Percentiles rank a stretch among this genome's conserved stretches.
phyloP scores from a whole-genome alignment of 495 filamentous ascomycete species.

The Rostrohypoxylon terebratum region DNA sequence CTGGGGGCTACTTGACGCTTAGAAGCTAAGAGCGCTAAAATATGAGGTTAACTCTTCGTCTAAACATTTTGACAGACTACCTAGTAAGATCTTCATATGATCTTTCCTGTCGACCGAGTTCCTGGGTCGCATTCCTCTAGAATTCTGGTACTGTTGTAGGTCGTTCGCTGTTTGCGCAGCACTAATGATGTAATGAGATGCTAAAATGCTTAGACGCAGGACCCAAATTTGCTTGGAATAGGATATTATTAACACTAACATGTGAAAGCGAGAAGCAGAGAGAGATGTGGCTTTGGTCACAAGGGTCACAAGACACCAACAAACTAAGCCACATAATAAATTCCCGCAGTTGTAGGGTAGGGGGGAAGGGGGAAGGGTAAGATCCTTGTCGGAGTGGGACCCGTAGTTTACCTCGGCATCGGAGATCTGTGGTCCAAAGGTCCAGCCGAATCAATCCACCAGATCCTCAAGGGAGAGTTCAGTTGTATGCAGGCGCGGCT shows the following conservation, averaged over 20 bases:
- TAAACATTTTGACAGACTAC: not conserved
- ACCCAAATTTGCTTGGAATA: not conserved
- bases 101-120: conserved; percentile 6
- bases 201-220: not conserved
- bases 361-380: too few species aligned
- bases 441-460: conserved; percentile 32
- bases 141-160: conserved; percentile 18
- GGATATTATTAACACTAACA: not conserved
- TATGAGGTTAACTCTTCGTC: not conserved
- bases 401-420: conserved; percentile 49
- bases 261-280: conserved; percentile 32
- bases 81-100: conserved; percentile 15
- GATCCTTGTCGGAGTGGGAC: conserved; percentile 7
- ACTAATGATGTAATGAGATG: conserved; percentile 32
- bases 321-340: conserved; percentile 19
- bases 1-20: not conserved
- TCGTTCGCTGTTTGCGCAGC: conserved; percentile 14
- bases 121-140: conserved; percentile 21
- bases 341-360: conserved; percentile 28
- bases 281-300: conserved; percentile 23
- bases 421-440: conserved; percentile 19
- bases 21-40: not conserved
- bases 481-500: conserved; percentile 3
- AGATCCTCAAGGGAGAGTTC: not conserved
- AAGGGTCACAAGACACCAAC: conserved; percentile 11